phyloP scores from a whole-genome alignment of 179 eudicot genomes.

The Drosera spatulata region DNA sequence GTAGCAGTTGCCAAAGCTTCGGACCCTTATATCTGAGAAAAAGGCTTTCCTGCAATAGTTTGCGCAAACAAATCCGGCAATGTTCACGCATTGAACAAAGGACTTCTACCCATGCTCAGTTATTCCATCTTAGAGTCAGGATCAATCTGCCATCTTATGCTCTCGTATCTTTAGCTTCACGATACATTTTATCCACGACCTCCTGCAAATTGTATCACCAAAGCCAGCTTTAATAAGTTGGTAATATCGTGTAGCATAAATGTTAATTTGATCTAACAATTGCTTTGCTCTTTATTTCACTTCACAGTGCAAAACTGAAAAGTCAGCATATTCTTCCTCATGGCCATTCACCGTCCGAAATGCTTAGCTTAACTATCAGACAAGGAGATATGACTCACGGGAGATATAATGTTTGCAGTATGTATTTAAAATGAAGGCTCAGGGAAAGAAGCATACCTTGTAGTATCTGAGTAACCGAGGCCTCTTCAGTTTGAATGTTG shows the following conservation, averaged over 20 bases:
- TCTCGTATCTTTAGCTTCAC: conserved; percentile 49
- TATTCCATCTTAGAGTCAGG: neutral
- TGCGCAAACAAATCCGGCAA: no score
- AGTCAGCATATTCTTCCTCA: no score
- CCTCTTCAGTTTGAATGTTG: conserved; percentile 93
- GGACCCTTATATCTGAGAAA: no score
- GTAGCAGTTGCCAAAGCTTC: no score
- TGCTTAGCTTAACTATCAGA: neutral
- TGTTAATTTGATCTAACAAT: neutral
- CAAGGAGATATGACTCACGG: neutral
- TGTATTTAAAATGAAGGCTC: neutral
- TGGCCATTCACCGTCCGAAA: no score
- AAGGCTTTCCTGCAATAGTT: no score
- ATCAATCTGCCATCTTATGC: conserved; percentile 10
- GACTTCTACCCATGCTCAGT: no score
- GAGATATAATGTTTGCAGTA: neutral
- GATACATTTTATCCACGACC: conserved; percentile 52
- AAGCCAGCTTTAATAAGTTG: conserved; percentile 1
- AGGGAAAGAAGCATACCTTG: conserved; percentile 40
- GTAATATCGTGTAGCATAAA: neutral
- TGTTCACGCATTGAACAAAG: no score
- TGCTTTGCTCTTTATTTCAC: neutral
- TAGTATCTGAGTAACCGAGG: conserved; percentile 83
- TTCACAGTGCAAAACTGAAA: no score
- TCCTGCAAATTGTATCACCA: conserved; percentile 35